A percentile compares a stretch with the other conserved stretches of the same genome.
phyloP scores from a whole-genome alignment of 441 rosid species.

The Bocquillonia castaneifolia region DNA sequence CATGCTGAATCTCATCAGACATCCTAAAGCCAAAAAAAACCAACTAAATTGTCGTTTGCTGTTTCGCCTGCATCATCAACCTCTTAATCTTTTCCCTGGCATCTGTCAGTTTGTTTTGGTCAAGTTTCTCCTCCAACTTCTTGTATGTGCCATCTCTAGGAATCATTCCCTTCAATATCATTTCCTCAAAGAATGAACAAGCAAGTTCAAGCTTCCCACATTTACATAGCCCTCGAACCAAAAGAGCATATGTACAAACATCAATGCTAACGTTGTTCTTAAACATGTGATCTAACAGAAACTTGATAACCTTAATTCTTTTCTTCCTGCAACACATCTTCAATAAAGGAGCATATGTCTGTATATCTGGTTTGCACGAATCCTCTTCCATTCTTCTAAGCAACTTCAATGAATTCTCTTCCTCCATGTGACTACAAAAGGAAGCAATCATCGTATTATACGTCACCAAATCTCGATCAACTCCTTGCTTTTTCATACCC shows the following conservation, averaged over 20 bases:
- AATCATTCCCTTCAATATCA: conserved; percentile 52
- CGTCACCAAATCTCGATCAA: conserved; percentile 38
- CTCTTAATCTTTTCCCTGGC: conserved; percentile 44
- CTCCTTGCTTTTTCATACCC: conserved; percentile 69
- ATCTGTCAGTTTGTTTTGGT: conserved; percentile 40
- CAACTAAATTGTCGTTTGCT: not conserved
- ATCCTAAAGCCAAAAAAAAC: not conserved
- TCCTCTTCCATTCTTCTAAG: conserved; percentile 60
- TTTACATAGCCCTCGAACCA: conserved; percentile 48
- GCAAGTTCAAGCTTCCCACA: conserved; percentile 60
- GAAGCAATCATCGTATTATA: conserved; percentile 57
- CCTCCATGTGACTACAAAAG: conserved; percentile 46
- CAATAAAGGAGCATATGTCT: conserved; percentile 59
- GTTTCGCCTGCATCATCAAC: conserved; percentile 27
- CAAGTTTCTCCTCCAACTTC: conserved; percentile 49
- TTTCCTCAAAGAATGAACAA: conserved; percentile 60
- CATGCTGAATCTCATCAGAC: not conserved
- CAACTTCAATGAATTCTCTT: conserved; percentile 53
- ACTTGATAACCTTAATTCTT: conserved; percentile 56
- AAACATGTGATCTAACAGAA: conserved; percentile 58
- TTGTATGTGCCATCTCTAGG: conserved; percentile 44
- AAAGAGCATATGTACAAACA: conserved; percentile 44
- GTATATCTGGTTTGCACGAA: conserved; percentile 49
- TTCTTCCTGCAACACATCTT: conserved; percentile 70
- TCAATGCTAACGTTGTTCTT: conserved; percentile 58